These are phyloP conservation scores for Asterella californica DNA, from an alignment of 225 moss, liverwort and hornwort species.

Conservation along the genomic window DNA sequence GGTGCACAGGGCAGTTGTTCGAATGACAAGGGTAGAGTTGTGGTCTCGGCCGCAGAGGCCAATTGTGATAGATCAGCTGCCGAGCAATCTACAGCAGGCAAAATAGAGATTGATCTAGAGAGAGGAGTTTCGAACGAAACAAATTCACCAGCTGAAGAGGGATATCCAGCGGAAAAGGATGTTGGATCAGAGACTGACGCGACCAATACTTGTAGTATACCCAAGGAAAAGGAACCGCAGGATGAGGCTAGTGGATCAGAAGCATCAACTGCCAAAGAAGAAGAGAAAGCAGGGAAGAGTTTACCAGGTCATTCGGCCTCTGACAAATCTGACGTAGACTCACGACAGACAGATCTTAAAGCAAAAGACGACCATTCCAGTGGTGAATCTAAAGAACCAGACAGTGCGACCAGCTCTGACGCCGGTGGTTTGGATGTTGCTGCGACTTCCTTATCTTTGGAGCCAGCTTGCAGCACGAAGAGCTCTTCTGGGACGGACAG, in stretches of 20 bases:
- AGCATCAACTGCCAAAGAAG: constrained; percentile 24
- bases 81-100: constrained; percentile 10
- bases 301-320: neutral
- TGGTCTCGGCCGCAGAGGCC: neutral
- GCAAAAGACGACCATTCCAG: neutral
- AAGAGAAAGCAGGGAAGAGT: neutral
- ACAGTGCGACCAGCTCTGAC: neutral
- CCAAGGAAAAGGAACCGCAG: neutral
- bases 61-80: constrained; percentile 11
- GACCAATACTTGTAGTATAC: constrained; percentile 2
- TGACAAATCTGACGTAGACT: constrained; percentile 1
- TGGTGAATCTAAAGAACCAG: constrained; percentile 12
- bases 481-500: constrained; percentile 7
- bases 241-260: constrained; percentile 5
- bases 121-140: constrained; percentile 3
- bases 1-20: constrained; percentile 12
- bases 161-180: constrained; percentile 3
- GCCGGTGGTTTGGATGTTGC: neutral
- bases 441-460: constrained; percentile 14
- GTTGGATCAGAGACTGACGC: neutral
- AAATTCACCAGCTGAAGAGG: neutral
- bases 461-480: constrained; percentile 15
- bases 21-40: constrained; percentile 7
- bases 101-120: constrained; percentile 19
- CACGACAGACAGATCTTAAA: neutral